These are phyloP conservation scores for Herpetomonas samuelpessoai DNA, from an alignment of 208 protist species.

Conservation along the genomic window DNA sequence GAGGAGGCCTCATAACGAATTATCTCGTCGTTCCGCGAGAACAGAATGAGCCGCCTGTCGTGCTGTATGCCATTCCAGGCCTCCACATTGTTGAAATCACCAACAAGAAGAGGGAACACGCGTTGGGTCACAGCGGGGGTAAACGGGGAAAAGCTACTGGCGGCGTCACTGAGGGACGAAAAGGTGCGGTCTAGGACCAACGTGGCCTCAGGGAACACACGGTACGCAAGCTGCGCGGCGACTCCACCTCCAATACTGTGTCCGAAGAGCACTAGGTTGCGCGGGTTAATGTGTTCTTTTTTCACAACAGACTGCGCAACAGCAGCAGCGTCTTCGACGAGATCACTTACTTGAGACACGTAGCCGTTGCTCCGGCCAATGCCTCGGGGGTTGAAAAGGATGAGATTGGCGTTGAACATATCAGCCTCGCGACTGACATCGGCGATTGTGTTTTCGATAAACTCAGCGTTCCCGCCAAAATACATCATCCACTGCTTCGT, in stretches of 20 bases:
- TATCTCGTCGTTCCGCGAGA: slow-evolving; percentile 63
- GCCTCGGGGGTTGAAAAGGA: slow-evolving; percentile 79
- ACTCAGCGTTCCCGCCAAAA: slow-evolving; percentile 79
- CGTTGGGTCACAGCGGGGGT: slow-evolving; percentile 30
- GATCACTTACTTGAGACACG: slow-evolving; percentile 37
- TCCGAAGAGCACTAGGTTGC: slow-evolving; percentile 62
- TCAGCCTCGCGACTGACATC: slow-evolving; percentile 30
- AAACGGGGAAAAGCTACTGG: slow-evolving; percentile 57
- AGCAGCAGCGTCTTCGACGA: slow-evolving; percentile 58
- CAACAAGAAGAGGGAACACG: slow-evolving; percentile 38
- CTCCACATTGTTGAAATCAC: slow-evolving; percentile 53
- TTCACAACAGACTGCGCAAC: slow-evolving; percentile 34
- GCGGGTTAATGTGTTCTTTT: slow-evolving; percentile 29
- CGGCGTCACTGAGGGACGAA: slow-evolving; percentile 69
- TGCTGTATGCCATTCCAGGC: slow-evolving; percentile 29
- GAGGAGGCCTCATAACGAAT: slow-evolving; percentile 49
- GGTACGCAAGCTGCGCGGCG: slow-evolving; percentile 43
- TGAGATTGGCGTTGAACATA: slow-evolving; percentile 47
- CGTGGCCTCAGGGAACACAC: slow-evolving; percentile 18
- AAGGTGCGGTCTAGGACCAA: slow-evolving; percentile 80
- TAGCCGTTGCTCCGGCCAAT: slow-evolving; percentile 69
- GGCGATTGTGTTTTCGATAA: slow-evolving; percentile 50
- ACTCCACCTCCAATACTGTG: slow-evolving; percentile 82
- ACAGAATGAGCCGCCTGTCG: slow-evolving; percentile 66
- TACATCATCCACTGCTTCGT: slow-evolving; percentile 71